Conservation (phyloP, 31 red algal species). For the Asparagopsis taxiformis region DNA sequence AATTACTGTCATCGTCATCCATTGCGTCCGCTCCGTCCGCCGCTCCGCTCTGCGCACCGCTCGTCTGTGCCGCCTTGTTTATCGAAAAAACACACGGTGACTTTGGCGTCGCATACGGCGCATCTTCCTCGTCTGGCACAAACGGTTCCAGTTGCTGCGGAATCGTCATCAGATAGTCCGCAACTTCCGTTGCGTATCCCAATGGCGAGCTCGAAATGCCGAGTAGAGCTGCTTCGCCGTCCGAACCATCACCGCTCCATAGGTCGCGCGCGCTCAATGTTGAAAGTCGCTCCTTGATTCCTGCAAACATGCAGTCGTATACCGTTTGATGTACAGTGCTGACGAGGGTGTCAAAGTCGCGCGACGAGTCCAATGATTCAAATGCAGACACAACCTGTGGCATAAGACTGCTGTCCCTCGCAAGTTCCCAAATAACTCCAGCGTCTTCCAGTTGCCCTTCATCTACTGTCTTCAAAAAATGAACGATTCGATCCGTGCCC, state of each 20-base stretch:
- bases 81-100: conserved; percentile 49
- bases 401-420: conserved; percentile 26
- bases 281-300: conserved; percentile 33
- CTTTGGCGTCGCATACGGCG: conserved; percentile 38
- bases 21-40: not conserved
- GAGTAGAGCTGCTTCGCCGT: conserved; percentile 38
- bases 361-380: conserved; percentile 33
- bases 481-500: conserved; percentile 18
- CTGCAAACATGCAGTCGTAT: conserved; percentile 65
- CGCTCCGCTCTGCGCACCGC: not conserved
- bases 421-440: conserved; percentile 48
- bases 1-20: conserved; percentile 24
- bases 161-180: conserved; percentile 78
- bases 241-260: conserved; percentile 28
- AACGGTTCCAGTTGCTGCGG: conserved; percentile 87
- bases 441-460: conserved; percentile 18
- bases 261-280: conserved; percentile 36
- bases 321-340: conserved; percentile 43
- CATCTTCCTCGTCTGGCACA: conserved; percentile 77
- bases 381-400: conserved; percentile 36
- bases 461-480: conserved; percentile 35
- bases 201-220: conserved; percentile 71
- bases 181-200: conserved; percentile 77
- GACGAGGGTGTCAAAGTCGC: conserved; percentile 43
- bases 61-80: not conserved